phyloP scores from a whole-genome alignment of 192 early-diverging fungal genomes.

The Haplosporangium gracile region DNA sequence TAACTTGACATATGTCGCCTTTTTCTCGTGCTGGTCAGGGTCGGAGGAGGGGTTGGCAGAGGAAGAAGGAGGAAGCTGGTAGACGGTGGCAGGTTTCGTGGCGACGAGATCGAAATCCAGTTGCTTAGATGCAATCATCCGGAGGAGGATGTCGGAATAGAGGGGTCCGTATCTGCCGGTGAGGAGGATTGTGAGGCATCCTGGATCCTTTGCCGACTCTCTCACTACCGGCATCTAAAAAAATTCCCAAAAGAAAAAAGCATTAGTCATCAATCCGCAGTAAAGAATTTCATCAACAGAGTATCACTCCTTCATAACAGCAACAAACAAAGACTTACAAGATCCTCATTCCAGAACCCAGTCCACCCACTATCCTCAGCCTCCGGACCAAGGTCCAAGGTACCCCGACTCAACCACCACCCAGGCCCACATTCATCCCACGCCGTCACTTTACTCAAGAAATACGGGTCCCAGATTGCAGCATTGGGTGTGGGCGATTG shows the following conservation, averaged over 20 bases:
- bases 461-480: slow-evolving; percentile 66
- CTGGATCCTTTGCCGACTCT: slow-evolving; percentile 47
- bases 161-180: slow-evolving; percentile 33
- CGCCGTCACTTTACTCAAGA: slow-evolving; percentile 63
- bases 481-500: slow-evolving; percentile 70
- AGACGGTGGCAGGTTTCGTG: slow-evolving; percentile 17
- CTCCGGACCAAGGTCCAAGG: slow-evolving; percentile 53
- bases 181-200: slow-evolving; percentile 36
- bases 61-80: not conserved
- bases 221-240: slow-evolving; percentile 55
- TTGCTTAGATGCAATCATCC: slow-evolving; percentile 49
- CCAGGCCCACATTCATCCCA: slow-evolving; percentile 58
- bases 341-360: slow-evolving; percentile 53
- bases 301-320: not conserved
- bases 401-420: slow-evolving; percentile 70
- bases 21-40: not conserved
- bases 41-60: too few relatives aligned
- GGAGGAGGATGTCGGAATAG: slow-evolving; percentile 56
- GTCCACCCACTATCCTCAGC: slow-evolving; percentile 35
- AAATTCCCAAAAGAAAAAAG: not conserved
- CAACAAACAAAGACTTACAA: slow-evolving; percentile 20
- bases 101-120: slow-evolving; percentile 63
- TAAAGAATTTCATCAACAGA: not conserved
- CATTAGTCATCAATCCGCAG: not conserved
- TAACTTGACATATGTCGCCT: slow-evolving; percentile 28